Conservation (phyloP, 768 basidiomycete species). For the Lactarius sp. region DNA sequence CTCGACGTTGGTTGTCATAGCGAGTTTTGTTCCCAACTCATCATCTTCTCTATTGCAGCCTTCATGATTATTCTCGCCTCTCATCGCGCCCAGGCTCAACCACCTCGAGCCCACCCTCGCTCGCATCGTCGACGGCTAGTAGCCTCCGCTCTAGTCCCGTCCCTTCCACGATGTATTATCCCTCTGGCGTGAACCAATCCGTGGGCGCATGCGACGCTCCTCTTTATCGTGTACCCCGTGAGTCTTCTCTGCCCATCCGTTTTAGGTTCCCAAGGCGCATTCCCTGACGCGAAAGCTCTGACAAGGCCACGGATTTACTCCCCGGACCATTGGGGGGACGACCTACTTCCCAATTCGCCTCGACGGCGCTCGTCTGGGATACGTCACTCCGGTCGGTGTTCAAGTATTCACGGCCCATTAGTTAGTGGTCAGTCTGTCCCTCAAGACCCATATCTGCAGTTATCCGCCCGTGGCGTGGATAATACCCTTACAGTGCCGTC, state of each 20-base stretch:
- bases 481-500: neutral
- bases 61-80: conserved; percentile 12
- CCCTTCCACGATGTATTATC: neutral
- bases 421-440: neutral
- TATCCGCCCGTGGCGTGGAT: neutral
- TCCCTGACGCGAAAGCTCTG: neutral
- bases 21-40: neutral
- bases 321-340: conserved; percentile 16
- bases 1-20: too few relatives aligned
- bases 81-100: neutral
- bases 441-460: neutral
- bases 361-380: conserved; percentile 5
- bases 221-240: neutral
- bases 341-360: conserved; percentile 20
- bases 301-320: conserved; percentile 1
- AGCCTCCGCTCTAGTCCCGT: conserved; percentile 15
- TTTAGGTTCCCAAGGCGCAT: neutral
- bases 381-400: conserved; percentile 14
- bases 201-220: neutral
- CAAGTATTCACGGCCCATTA: conserved; percentile 8
- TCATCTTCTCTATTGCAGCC: neutral
- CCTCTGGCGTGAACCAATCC: neutral
- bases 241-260: neutral
- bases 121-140: conserved; percentile 4
- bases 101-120: neutral